Evolutionary conservation across 495 filamentous ascomycete species (phyloP), one percentile per base, ranked within the genome.

Genomic region (Symbiotaphrina buchneri): DNA sequence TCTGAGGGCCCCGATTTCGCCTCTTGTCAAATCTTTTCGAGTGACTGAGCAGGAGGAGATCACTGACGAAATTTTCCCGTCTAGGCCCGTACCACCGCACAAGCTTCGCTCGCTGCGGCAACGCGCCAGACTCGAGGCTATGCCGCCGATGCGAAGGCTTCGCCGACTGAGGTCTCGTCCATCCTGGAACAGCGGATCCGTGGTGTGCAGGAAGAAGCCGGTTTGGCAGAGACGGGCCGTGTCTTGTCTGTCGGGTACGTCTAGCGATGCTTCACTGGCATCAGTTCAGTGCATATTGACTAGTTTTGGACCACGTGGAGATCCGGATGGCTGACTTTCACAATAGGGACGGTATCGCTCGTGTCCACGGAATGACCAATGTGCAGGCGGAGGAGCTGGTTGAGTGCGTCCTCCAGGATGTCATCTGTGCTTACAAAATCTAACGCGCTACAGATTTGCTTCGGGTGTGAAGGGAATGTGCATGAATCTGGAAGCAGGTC

Each of bases 391-490:
- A 97, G 61, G 87, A 97, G 71, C 75, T 97, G 52, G 87, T 97
- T 51, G 90, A 97, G 87, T 97, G 76, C 49, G 87, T 78, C 33
- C 33, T 32, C 26, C 27, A 34, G 14, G n/a, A 43, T 21, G 21
- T 10, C 15, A 25, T 18, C 17, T 10, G 1, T 25, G 4, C 30
- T n/a, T 6, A 18, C 1, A 36, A 34, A 50, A 56, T 67, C 45
- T 59, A 40, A 44, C 46, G 41, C 53, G 31, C 25, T 36, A 40
- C 37, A 93, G 87, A 68, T 97, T 97, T 67, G 82, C 87, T 47
- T 97, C 87, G 43, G 87, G 87, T 57, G 87, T 97, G 52, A 94
- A 94, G 72, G 87, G 87, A 56, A 97, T 97, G 87, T 95, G 90
- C 78, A 92, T 97, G 84, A 97, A 97, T 74, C 69, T 97, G 55